phyloP scores from a whole-genome alignment of 1,139 yeast species.

The Diutina catenulata region DNA sequence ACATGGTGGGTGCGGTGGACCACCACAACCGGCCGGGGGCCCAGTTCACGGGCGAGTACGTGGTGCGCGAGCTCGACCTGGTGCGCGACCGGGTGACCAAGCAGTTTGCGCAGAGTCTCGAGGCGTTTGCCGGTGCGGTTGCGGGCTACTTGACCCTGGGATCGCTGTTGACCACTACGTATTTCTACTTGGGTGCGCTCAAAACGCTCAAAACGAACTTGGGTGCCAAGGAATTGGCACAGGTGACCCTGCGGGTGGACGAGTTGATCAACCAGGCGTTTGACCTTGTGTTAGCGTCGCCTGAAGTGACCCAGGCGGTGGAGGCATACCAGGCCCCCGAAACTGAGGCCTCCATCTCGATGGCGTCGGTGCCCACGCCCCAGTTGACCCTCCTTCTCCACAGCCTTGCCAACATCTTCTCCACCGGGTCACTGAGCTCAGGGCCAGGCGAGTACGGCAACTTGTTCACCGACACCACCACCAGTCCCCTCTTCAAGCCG shows the following conservation, averaged over 20 bases:
- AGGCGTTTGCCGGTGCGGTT: background rate
- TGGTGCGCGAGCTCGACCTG: background rate
- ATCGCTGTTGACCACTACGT: background rate
- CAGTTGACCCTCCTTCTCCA: background rate
- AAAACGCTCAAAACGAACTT: background rate
- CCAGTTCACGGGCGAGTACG: background rate
- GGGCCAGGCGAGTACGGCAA: background rate
- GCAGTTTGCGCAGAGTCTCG: background rate
- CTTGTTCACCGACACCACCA: background rate
- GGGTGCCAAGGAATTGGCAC: background rate
- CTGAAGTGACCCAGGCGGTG: background rate
- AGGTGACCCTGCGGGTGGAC: background rate
- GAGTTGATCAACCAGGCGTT: background rate
- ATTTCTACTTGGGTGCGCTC: conserved; percentile 1
- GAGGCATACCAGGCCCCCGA: no score
- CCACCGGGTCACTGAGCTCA: background rate
- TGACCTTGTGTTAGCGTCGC: background rate
- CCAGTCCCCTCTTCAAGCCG: background rate
- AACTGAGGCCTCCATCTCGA: no score
- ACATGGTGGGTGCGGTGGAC: background rate
- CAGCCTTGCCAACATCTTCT: background rate
- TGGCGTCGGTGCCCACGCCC: background rate
- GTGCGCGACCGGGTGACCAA: background rate
- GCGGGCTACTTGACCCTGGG: background rate
- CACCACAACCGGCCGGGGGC: no score